These are phyloP conservation scores for Spinacia oleracea DNA, from an alignment of 179 eudicot genomes.

Conservation along the genomic window DNA sequence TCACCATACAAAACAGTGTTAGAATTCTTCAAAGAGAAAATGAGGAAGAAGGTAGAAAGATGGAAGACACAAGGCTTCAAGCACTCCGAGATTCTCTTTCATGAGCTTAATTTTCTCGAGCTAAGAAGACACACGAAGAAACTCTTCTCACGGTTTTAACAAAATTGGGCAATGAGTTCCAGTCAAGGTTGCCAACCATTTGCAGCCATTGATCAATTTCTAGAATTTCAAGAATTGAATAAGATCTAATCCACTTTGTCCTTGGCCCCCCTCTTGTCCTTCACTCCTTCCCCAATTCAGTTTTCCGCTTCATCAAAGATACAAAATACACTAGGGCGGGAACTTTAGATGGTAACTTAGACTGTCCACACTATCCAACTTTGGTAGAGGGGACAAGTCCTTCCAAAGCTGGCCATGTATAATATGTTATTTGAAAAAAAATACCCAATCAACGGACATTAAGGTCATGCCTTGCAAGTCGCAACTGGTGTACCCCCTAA, in stretches of 20 bases:
- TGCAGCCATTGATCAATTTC: background rate
- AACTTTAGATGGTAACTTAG: background rate
- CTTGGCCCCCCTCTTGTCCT: background rate
- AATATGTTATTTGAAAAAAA: background rate
- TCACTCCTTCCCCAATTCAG: too few species aligned
- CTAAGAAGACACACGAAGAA: background rate
- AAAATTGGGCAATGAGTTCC: background rate
- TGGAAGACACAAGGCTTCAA: background rate
- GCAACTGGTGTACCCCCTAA: background rate
- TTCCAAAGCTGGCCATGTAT: background rate
- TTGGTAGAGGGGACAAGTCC: background rate
- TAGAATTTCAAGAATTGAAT: background rate
- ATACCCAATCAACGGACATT: background rate
- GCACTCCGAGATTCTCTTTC: background rate
- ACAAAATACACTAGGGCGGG: background rate
- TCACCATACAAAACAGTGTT: background rate
- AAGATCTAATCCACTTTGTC: background rate
- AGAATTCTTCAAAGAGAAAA: background rate
- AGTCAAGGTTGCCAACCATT: background rate
- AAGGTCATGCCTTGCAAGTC: background rate
- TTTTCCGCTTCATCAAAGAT: background rate
- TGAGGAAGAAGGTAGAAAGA: background rate
- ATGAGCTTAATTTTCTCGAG: background rate
- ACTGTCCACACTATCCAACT: background rate
- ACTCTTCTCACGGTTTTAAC: background rate